Base-by-base conservation (phyloP, 2,329 filamentous ascomycete genomes). In the Gliomastix tumulicola region DNA sequence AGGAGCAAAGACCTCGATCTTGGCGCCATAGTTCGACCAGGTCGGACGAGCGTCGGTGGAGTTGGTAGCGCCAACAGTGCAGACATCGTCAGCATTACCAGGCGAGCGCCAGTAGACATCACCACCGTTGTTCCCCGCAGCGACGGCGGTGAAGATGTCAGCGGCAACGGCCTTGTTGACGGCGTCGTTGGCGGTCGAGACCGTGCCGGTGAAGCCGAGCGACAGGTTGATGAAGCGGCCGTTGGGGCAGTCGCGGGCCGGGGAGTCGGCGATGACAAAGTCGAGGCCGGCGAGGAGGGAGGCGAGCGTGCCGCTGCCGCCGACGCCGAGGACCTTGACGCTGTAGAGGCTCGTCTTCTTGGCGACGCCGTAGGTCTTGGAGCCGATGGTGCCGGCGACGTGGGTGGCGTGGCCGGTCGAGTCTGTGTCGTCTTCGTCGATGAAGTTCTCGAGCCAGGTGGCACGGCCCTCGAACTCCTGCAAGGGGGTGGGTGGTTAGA, bases 151-250 rank as follows among this genome's bases (percentile, higher is more conserved):
- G 47, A 74, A 72, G 41, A 75, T 56, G 12, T 71, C 72, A 0
- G 60, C 56, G 7, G 45, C 45, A 44, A 70, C 59, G 19, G 72
- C 59, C 36, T 54, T 56, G 20, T 59, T 60, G 8, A 74, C 70
- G 8, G 72, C 72, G 15, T 49, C 52, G 62, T 77, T 78, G 10
- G 71, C 52, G 3, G 56, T 39, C 3, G 69, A 70, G 40, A 46
- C 55, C 38, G 46, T 35, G 13, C 72, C 73, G n/a, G n/a, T n/a
- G n/a, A n/a, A n/a, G 9, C 74, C 73, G 4, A 79, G 66, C 13
- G 69, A 74, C 72, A 78, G 74, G 58, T 69, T 74, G 46, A 70
- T 65, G 12, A 77, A 70, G 25, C 63, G 55, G 30, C 66, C 65
- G 35, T 54, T 60, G 47, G 57, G 53, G 56, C 65, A 67, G 42